phyloP scores from a whole-genome alignment of 257 asterid species.

The Ocimum tenuiflorum region DNA sequence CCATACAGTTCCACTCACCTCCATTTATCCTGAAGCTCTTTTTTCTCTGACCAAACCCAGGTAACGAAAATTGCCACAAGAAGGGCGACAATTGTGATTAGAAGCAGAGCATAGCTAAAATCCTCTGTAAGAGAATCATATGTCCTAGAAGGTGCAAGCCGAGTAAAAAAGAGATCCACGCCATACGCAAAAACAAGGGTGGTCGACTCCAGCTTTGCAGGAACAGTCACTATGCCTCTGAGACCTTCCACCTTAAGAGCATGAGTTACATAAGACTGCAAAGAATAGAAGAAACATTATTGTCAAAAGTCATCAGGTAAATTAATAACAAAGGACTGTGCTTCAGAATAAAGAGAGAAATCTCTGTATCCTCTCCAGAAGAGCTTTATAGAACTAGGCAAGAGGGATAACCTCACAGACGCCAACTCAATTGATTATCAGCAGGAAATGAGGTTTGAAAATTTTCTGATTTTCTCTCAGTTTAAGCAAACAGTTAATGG shows the following conservation, averaged over 20 bases:
- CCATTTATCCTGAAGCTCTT: slow-evolving; percentile 97
- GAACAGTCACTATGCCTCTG: slow-evolving; percentile 68
- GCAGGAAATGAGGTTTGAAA: neutral
- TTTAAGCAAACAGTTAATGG: neutral
- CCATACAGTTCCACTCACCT: slow-evolving; percentile 39
- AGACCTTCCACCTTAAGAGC: slow-evolving; percentile 90
- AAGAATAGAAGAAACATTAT: slow-evolving; percentile 10
- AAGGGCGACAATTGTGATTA: slow-evolving; percentile 78
- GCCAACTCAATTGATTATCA: neutral
- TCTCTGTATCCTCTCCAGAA: no score
- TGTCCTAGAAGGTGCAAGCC: slow-evolving; percentile 89
- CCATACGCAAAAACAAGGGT: slow-evolving; percentile 89
- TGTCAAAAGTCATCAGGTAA: neutral
- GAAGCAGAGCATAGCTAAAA: slow-evolving; percentile 86
- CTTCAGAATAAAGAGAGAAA: no score
- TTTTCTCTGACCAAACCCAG: slow-evolving; percentile 91
- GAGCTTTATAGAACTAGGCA: neutral
- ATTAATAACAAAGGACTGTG: no score
- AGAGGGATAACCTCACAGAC: neutral
- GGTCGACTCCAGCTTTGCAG: slow-evolving; percentile 91
- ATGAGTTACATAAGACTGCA: slow-evolving; percentile 86
- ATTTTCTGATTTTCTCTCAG: neutral
- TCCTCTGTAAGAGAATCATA: slow-evolving; percentile 95
- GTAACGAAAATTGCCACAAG: slow-evolving; percentile 69
- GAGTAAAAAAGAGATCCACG: slow-evolving; percentile 80